Evolutionary conservation across 768 basidiomycete species (phyloP).

Genomic region (Lentinula boryana): DNA sequence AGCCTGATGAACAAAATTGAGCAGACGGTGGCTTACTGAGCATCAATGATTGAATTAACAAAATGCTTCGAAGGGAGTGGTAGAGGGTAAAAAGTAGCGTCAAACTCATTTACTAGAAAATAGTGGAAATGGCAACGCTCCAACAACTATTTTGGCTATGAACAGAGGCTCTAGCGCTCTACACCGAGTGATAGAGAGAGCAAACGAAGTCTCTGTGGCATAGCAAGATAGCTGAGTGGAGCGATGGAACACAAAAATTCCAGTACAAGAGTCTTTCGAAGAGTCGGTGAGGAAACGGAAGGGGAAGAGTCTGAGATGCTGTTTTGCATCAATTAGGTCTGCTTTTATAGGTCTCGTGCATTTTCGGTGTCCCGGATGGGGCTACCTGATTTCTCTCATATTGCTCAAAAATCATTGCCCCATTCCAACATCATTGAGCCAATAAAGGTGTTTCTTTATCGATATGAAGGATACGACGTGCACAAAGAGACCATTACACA

Average conservation of each 20-base stretch:
- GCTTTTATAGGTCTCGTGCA: background rate
- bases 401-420: background rate
- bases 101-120: background rate
- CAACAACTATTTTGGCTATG: constrained; percentile 53
- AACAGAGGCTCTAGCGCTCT: constrained; percentile 35
- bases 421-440: background rate
- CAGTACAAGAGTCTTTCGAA: background rate
- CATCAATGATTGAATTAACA: too few species aligned
- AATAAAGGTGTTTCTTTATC: background rate
- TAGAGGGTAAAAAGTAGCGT: too few species aligned
- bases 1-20: too few species aligned
- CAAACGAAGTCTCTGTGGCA: constrained; percentile 28
- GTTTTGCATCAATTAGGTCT: background rate
- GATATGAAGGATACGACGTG: background rate
- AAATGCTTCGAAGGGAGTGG: too few species aligned
- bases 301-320: too few species aligned
- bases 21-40: too few species aligned
- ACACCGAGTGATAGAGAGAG: constrained; percentile 27
- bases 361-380: background rate
- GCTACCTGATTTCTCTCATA: background rate
- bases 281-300: background rate
- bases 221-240: constrained; percentile 24
- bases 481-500: background rate
- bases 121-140: constrained; percentile 24
- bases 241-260: constrained; percentile 17